Evolutionary conservation across 78 protist species (phyloP).

Genomic region (Carpediemonas membranifera): DNA sequence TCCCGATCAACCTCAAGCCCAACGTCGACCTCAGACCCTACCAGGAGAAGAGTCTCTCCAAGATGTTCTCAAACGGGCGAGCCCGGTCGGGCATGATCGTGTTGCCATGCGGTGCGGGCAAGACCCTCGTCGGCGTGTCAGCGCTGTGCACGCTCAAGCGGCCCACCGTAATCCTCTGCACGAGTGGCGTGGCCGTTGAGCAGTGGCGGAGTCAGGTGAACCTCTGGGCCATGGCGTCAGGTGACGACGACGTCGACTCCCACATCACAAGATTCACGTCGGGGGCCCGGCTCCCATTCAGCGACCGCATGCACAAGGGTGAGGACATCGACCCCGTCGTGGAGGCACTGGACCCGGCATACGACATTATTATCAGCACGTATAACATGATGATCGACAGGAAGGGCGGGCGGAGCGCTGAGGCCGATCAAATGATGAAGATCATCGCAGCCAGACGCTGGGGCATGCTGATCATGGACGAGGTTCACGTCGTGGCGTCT

Average conservation of each 20-base stretch:
- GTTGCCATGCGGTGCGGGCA: slow-evolving; percentile 99
- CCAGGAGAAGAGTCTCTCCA: slow-evolving; percentile 68
- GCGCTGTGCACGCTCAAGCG: slow-evolving; percentile 67
- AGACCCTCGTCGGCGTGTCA: slow-evolving; percentile 89
- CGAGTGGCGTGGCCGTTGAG: slow-evolving; percentile 33
- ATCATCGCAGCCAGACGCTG: slow-evolving; percentile 55
- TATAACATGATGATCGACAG: slow-evolving; percentile 76
- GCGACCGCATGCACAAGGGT: no score
- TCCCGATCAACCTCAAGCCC: no score
- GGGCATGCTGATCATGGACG: slow-evolving; percentile 89
- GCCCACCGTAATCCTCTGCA: neutral
- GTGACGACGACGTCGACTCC: slow-evolving; percentile 34
- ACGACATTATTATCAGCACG: slow-evolving; percentile 72
- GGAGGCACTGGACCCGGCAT: neutral
- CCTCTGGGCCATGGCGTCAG: no score
- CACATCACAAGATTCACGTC: slow-evolving; percentile 59
- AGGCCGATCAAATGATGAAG: slow-evolving; percentile 56
- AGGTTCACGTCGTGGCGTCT: slow-evolving; percentile 88
- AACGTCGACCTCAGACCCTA: neutral
- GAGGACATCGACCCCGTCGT: no score
- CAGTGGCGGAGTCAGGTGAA: slow-evolving; percentile 85
- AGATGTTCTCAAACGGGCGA: slow-evolving; percentile 78
- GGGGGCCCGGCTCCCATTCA: no score
- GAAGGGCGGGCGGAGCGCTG: slow-evolving; percentile 55
- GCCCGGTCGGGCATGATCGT: slow-evolving; percentile 96